Percentiles rank a stretch among this genome's conserved stretches.
phyloP scores from a whole-genome alignment of 2,329 filamentous ascomycete genomes.

The Fusarium gaditjirri region DNA sequence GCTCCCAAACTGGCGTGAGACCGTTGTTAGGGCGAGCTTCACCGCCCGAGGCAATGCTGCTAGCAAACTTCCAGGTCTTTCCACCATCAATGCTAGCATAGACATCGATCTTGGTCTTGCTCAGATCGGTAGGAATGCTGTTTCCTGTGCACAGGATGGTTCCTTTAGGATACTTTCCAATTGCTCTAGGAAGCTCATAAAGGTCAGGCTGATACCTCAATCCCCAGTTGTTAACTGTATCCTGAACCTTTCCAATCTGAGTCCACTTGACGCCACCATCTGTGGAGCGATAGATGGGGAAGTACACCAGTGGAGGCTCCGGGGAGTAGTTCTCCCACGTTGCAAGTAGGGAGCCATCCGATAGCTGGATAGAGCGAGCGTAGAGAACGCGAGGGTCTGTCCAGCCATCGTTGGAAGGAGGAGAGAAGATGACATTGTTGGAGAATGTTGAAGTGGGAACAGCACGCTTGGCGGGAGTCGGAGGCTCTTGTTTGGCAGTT shows the following conservation, averaged over 20 bases:
- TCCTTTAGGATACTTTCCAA: conserved; percentile 69
- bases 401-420: conserved; percentile 49
- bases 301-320: conserved; percentile 65
- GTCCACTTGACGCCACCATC: conserved; percentile 70
- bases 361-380: conserved; percentile 57
- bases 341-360: conserved; percentile 58
- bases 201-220: conserved; percentile 76
- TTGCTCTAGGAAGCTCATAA: conserved; percentile 67
- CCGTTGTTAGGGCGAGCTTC: conserved; percentile 71
- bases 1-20: conserved; percentile 78
- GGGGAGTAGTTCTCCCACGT: conserved; percentile 69
- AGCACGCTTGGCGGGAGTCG: conserved; percentile 22
- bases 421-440: conserved; percentile 54
- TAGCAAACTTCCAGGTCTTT: conserved; percentile 73
- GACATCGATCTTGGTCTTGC: conserved; percentile 73
- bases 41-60: conserved; percentile 71
- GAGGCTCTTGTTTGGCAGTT: conserved; percentile 12
- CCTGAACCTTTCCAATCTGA: conserved; percentile 71
- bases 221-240: conserved; percentile 73
- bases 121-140: conserved; percentile 68
- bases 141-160: conserved; percentile 72
- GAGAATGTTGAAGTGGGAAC: conserved; percentile 34
- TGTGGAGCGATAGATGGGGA: conserved; percentile 63
- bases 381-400: conserved; percentile 58
- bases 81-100: conserved; percentile 71